These are phyloP conservation scores for Kluyveromyces sp. DNA, from an alignment of 1,139 yeast species.

Conservation along the genomic window DNA sequence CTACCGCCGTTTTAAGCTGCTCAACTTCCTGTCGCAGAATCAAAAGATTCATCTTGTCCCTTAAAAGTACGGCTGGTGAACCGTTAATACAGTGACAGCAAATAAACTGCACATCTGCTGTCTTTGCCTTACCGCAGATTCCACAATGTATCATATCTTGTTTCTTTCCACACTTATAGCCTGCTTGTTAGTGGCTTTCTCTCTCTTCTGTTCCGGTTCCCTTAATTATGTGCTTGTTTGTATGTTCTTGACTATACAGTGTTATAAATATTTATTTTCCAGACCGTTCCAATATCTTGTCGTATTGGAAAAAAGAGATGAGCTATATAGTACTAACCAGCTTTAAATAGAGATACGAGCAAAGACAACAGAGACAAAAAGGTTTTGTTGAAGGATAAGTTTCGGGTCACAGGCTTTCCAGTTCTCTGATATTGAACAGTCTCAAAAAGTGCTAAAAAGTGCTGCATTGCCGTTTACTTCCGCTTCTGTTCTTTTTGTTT, in stretches of 20 bases:
- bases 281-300: too few relatives aligned
- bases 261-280: too few relatives aligned
- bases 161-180: not conserved
- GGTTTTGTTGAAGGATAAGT: not conserved
- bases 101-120: conserved; percentile 11
- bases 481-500: not conserved
- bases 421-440: too few relatives aligned
- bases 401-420: too few relatives aligned
- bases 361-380: not conserved
- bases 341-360: too few relatives aligned
- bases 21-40: conserved; percentile 12
- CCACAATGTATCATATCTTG: conserved; percentile 16
- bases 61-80: conserved; percentile 19
- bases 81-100: conserved; percentile 25
- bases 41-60: conserved; percentile 14
- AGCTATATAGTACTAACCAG: too few relatives aligned
- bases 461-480: not conserved
- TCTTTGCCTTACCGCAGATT: conserved; percentile 15
- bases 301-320: too few relatives aligned
- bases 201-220: too few relatives aligned
- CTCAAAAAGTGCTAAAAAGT: not conserved
- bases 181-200: not conserved
- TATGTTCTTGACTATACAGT: too few relatives aligned
- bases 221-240: too few relatives aligned
- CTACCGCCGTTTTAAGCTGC: conserved; percentile 14